Evolutionary conservation across 352 stramenopile genomes (phyloP).

Genomic region (Phytophthora idaei): DNA sequence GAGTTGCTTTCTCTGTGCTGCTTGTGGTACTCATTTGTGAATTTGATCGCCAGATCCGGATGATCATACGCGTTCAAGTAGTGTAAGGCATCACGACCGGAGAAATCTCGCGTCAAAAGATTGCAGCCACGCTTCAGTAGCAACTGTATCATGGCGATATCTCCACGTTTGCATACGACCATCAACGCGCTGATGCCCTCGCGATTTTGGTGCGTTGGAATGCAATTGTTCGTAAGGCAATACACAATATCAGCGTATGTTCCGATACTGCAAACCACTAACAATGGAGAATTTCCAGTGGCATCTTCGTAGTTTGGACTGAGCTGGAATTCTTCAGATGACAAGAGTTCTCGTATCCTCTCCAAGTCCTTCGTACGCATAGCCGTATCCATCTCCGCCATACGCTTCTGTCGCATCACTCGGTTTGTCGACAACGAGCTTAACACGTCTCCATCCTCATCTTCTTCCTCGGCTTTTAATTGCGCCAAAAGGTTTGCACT

Average conservation of each 20-base stretch:
- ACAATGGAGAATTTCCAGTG: constrained; percentile 48
- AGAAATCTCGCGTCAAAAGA: constrained; percentile 54
- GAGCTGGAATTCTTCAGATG: constrained; percentile 31
- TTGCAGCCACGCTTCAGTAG: constrained; percentile 43
- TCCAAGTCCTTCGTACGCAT: constrained; percentile 40
- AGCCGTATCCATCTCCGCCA: constrained; percentile 42
- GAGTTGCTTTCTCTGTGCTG: background rate
- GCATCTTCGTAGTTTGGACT: constrained; percentile 60
- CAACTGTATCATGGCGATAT: constrained; percentile 42
- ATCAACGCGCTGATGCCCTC: constrained; percentile 54
- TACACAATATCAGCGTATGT: constrained; percentile 40
- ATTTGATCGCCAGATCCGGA: constrained; percentile 41
- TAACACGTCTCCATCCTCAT: constrained; percentile 25
- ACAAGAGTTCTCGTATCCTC: constrained; percentile 44
- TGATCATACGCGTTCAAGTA: constrained; percentile 56
- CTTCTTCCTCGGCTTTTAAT: constrained; percentile 51
- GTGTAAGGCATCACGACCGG: constrained; percentile 40
- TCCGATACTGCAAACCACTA: constrained; percentile 38
- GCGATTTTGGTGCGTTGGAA: constrained; percentile 53
- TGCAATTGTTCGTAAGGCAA: constrained; percentile 47
- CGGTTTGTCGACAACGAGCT: constrained; percentile 24
- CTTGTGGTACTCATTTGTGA: constrained; percentile 31
- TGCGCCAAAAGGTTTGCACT: constrained; percentile 34
- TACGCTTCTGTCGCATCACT: constrained; percentile 18
- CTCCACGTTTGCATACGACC: constrained; percentile 47